These are phyloP conservation scores for Bipolaris victoriae DNA, from an alignment of 2,329 filamentous ascomycete genomes.

Conservation along the genomic window DNA sequence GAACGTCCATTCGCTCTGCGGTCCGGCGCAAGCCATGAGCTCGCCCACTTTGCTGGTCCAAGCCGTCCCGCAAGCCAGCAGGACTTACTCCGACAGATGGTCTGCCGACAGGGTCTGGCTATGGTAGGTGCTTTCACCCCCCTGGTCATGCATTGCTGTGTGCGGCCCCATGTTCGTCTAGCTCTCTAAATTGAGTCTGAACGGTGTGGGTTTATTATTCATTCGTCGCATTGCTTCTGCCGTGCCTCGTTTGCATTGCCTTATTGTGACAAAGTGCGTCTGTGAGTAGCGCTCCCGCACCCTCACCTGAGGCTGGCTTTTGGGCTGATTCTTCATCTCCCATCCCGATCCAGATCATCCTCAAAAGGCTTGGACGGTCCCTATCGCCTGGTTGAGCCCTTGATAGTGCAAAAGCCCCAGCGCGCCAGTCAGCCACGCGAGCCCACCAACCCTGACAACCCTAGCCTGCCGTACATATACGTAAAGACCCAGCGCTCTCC, in stretches of 20 bases:
- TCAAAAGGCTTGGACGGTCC: slow-evolving; percentile 50
- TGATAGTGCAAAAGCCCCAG: slow-evolving; percentile 41
- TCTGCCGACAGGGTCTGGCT: slow-evolving; percentile 44
- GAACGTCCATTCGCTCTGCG: slow-evolving; percentile 29
- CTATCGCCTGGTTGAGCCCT: slow-evolving; percentile 51
- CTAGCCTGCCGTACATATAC: slow-evolving; percentile 54
- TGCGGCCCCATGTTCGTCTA: slow-evolving; percentile 41
- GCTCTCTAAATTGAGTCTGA: slow-evolving; percentile 41
- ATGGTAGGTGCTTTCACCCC: slow-evolving; percentile 42
- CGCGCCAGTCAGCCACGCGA: slow-evolving; percentile 53
- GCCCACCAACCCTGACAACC: slow-evolving; percentile 46
- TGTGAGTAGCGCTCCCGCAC: slow-evolving; percentile 45
- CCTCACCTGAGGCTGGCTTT: slow-evolving; percentile 47
- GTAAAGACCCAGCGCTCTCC: slow-evolving; percentile 48
- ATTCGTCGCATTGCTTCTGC: slow-evolving; percentile 47
- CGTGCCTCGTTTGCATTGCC: slow-evolving; percentile 50
- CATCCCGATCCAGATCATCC: slow-evolving; percentile 50
- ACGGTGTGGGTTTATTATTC: slow-evolving; percentile 47
- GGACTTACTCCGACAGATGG: slow-evolving; percentile 39
- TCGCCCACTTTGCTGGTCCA: slow-evolving; percentile 47
- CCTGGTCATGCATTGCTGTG: slow-evolving; percentile 43
- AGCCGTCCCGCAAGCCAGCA: slow-evolving; percentile 49
- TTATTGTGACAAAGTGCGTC: slow-evolving; percentile 46
- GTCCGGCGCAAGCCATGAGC: slow-evolving; percentile 46
- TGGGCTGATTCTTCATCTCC: slow-evolving; percentile 41